Conservation (phyloP, 495 filamentous ascomycete genomes). For the Aspergillus indologenus region DNA sequence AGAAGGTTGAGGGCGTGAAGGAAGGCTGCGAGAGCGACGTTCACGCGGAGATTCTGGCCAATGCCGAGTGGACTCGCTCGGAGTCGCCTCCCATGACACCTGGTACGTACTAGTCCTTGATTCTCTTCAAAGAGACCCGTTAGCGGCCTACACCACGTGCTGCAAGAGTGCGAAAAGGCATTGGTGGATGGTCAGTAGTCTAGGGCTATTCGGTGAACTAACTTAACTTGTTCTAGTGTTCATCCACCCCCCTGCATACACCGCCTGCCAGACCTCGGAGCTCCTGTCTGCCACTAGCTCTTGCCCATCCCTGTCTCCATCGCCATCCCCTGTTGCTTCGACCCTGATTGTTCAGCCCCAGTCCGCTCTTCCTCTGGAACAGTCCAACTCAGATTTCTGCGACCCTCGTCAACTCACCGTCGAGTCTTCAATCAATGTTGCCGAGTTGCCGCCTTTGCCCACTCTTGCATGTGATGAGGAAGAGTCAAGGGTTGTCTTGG, state of each 20-base stretch:
- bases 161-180: not conserved
- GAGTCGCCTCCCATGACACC: conserved; percentile 87
- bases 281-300: conserved; percentile 63
- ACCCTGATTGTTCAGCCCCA: conserved; percentile 66
- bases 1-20: conserved; percentile 77
- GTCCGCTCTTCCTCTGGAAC: conserved; percentile 38
- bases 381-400: conserved; percentile 65
- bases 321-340: conserved; percentile 66
- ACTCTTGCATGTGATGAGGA: conserved; percentile 69
- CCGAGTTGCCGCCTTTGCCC: conserved; percentile 68
- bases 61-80: conserved; percentile 70
- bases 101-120: conserved; percentile 61
- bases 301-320: conserved; percentile 79
- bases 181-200: not conserved
- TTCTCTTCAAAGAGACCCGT: not conserved
- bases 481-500: conserved; percentile 72
- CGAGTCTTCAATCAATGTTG: conserved; percentile 53
- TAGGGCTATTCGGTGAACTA: conserved; percentile 25
- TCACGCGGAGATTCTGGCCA: conserved; percentile 71
- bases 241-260: conserved; percentile 71
- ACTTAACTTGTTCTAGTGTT: conserved; percentile 57
- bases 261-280: conserved; percentile 62
- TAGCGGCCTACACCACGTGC: not conserved
- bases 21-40: conserved; percentile 73
- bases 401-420: conserved; percentile 91